Base-by-base conservation (phyloP, 345 rosid species). In the Dipteronia sinensis region DNA sequence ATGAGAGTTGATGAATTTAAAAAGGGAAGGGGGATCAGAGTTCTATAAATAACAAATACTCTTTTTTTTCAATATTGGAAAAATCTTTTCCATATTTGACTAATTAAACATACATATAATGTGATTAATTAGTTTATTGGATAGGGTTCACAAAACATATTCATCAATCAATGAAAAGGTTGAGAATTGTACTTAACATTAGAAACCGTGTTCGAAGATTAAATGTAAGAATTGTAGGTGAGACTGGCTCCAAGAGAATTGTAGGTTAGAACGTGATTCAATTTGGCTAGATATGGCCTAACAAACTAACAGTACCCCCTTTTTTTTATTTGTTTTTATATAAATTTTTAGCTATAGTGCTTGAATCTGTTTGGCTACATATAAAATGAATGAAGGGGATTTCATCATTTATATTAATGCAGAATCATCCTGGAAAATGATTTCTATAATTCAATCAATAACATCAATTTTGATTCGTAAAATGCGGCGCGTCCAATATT, bases 151-250 rank as follows among this genome's bases (percentile, higher is more conserved):
- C 34, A 31, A 29, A 2, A 29, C 3, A 31, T 31, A 31, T 31
- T 31, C 4, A 31, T 31, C 34, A 1, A 31, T 31, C 34, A 31
- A 31, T 31, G 34, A 31, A 31, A 31, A 31, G 34, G 34, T 3
- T 31, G 34, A 31, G 4, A 31, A 31, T 31, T 31, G 34, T 31
- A 3, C 34, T 7, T 42, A 42, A 42, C 46, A 42, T 10, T 42
- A 6, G 29, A 42, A 42, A n/a, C 29, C 17, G 51, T 40, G 46
- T 42, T 27, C n/a, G 15, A 40, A 10, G 22, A 34, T 34, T 65
- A 7, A 34, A 40, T 67, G 53, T 3, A 12, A 23, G 72, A 69
- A 47, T 47, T 47, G 73, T 46, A 69, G 73, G 27, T 69, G 73
- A 69, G 73, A 69, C 22, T 23, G n/a, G 27, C 16, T 22, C 29